Base-by-base conservation (phyloP, 2,329 filamentous ascomycete genomes). In the Parascedosporium putredinis region DNA sequence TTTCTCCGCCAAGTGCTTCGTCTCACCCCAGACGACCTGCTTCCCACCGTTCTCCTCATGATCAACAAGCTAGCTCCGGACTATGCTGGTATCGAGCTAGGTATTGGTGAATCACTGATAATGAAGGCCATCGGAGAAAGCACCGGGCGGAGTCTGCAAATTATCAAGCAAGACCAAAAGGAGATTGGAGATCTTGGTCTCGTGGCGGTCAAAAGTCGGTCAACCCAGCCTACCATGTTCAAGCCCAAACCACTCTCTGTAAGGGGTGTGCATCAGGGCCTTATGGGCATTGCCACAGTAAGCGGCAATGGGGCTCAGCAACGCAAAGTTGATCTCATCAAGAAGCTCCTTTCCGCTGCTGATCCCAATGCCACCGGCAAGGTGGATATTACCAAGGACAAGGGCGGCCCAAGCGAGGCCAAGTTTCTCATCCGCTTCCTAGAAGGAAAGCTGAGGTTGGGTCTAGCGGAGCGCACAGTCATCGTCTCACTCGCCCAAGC, bases 71-170 rank as follows among this genome's bases (percentile, higher is more conserved):
- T 98, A 23, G 93, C 93, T 2, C 91, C 93, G 3, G 93, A 98
- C 61, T 98, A 96, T 64, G 85, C 90, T 40, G 93, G 93, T 18
- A 90, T 98, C 54, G 93, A 98, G 67, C 76, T 98, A 25, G 93
- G 93, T n/a, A 98, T 98, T 58, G 93, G 93, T 51, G 93, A 98
- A 67, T 97, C 91, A 1, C 69, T 98, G 24, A 96, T 98, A 59
- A 97, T 97, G 90, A 98, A 97, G 65, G 88, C 93, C 4, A 95
- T 98, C 60, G 91, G 91, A 9, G 91, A 97, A 69, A 86, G 84
- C 25, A 98, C 93, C 0, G 93, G 93, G 8, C 83, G 93, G 53
- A 95, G 83, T 59, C 68, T 96, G 44, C 77, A 84, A 33, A 83
- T 95, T 48, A 95, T 98, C 72, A 97, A 96, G 69, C 81, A 86